Evolutionary conservation across 768 basidiomycete species (phyloP), one percentile per base, ranked within the genome.

Genomic region (Leccinum sublutescens): DNA sequence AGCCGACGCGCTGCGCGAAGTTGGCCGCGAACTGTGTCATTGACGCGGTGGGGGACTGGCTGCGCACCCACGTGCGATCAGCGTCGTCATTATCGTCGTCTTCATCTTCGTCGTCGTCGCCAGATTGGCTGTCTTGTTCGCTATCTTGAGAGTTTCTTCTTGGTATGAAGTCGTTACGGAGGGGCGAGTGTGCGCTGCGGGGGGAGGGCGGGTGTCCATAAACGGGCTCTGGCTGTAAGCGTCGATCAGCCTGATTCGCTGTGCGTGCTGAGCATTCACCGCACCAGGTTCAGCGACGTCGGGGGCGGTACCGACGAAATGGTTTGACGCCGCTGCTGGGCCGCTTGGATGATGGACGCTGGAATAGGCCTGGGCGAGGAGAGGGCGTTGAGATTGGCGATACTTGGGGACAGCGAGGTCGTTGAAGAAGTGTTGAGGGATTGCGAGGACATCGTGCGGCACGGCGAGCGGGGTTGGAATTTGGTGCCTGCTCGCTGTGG

Each of bases 1-100:
- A 82, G 45, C 85, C 84, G n/a, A 93, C 84, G 40, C 86, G 82
- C 61, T 90, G 87, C 6, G 88, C 89, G 57, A 93, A 80, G 72
- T 80, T 88, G 15, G 87, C 80, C 45, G 90, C 91, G 59, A 91
- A 81, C 65, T 86, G 80, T 33, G 88, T 83, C 11, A 91, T 84
- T 15, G 90, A 91, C 1, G 90, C 84, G 1, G 87, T 85, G 12
- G 83, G 82, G 0, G 87, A 82, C 43, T 78, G 76, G 50, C 72
- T 74, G 64, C 78, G 74, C 56, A 66, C 65, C 67, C 70, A 68
- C 25, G 67, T 67, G 58, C 52, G 57, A 53, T 69, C 36, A 3
- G 61, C 62, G 2, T 70, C 60, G 21, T 74, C 68, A 48, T 67
- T 66, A 40, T 77, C 76, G 49, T 74, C 71, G 19, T 77, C 76